Base-by-base conservation (phyloP, 345 rosid species). In the Camelina hispida region DNA sequence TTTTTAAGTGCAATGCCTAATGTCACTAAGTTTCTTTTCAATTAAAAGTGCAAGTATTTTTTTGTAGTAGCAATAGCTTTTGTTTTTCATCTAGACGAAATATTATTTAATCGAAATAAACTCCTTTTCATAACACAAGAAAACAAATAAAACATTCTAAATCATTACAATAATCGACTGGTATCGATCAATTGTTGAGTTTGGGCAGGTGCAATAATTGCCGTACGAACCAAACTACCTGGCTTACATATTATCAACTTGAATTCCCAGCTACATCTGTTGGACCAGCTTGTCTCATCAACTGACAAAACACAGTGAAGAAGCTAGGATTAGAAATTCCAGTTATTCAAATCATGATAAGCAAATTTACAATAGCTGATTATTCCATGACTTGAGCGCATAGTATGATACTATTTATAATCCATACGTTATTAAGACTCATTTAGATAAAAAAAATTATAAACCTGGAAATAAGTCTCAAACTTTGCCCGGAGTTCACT, bases 211-310 rank as follows among this genome's bases (percentile, higher is more conserved):
- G 48, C 6, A 57, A 17, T 61, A 30, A 12, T 35, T 37, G 46
- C 14, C 54, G 30, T 25, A 37, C 68, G 44, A 68, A 18, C 60
- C 72, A 74, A 66, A 47, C 66, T 50, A 46, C 23, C 1, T 22
- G 40, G 32, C 10, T 56, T 37, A 51, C 46, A 16, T 35, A 25
- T 7, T 38, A 58, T 67, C 56, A 75, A 38, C 69, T 68, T 30
- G 79, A 75, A 47, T 75, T 75, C 54, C 68, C 74, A 40, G 79
- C 79, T 68, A n/a, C 38, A 30, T 75, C 68, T 60, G 13, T 60
- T 51, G 79, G 79, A 60, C 79, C 79, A 75, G 69, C 74, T 42
- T 61, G 79, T 68, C 79, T 42, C 79, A 75, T 60, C 62, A 68
- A 42, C 74, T 75, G 37, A 2, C 37, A 34, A 34, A 34, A 60